A percentile compares a stretch with the other conserved stretches of the same genome.
phyloP scores from a whole-genome alignment of 129 eudicot species.

The Chrysanthemum makinoi region DNA sequence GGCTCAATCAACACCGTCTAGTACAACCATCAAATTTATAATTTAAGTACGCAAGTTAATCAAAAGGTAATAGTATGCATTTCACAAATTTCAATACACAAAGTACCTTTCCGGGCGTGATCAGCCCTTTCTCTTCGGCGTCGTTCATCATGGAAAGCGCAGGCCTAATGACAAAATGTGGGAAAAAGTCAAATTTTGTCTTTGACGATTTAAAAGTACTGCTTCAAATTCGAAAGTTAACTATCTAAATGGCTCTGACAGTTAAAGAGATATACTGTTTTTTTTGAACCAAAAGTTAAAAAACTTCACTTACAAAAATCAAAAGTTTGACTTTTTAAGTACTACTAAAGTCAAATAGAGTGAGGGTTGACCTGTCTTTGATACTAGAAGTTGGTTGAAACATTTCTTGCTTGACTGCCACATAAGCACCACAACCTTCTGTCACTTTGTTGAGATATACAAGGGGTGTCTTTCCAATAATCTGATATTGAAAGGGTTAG shows the following conservation, averaged over 20 bases:
- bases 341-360: neutral
- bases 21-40: neutral
- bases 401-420: slow-evolving; percentile 98
- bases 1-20: slow-evolving; percentile 96
- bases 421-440: slow-evolving; percentile 92
- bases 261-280: neutral
- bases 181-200: neutral
- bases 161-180: slow-evolving; percentile 42
- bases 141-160: slow-evolving; percentile 78
- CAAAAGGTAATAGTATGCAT: neutral
- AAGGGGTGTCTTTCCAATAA: slow-evolving; percentile 87
- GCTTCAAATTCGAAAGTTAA: neutral
- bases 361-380: slow-evolving; percentile 75
- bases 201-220: neutral
- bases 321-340: neutral
- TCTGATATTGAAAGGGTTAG: slow-evolving; percentile 43
- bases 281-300: neutral
- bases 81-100: neutral
- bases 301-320: neutral
- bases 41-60: neutral
- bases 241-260: neutral
- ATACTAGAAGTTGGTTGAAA: slow-evolving; percentile 95
- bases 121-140: slow-evolving; percentile 78
- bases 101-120: slow-evolving; percentile 76
- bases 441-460: slow-evolving; percentile 90